Percentiles rank a stretch among this genome's conserved stretches.
phyloP scores from a whole-genome alignment of 768 basidiomycete species.

The Serendipita sp. region DNA sequence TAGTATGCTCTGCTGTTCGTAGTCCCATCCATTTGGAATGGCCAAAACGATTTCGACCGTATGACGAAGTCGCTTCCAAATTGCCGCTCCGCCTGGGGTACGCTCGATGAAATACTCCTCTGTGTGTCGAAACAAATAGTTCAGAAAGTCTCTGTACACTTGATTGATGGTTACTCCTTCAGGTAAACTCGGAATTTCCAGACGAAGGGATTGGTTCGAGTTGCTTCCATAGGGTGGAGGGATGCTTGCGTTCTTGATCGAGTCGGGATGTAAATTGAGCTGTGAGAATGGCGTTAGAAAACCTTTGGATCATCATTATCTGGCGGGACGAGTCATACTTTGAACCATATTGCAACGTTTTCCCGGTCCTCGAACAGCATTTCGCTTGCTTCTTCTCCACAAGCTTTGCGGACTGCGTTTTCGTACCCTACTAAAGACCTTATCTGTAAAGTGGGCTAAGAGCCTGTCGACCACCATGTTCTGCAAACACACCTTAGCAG shows the following conservation, averaged over 20 bases:
- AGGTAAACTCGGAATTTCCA: background rate
- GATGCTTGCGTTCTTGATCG: background rate
- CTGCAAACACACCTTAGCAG: background rate
- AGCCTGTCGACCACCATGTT: too few relatives aligned
- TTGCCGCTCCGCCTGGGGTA: background rate
- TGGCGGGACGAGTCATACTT: background rate
- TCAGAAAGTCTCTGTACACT: conserved; percentile 4
- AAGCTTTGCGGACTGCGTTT: background rate
- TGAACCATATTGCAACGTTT: conserved; percentile 6
- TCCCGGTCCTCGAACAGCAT: background rate
- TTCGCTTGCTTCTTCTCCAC: conserved; percentile 4
- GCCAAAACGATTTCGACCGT: background rate
- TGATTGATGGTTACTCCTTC: background rate
- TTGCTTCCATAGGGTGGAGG: background rate
- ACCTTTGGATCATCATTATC: background rate
- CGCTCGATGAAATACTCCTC: background rate
- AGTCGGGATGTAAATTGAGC: background rate
- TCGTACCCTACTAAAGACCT: too few relatives aligned
- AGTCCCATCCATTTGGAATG: conserved; percentile 6
- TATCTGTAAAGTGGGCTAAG: too few relatives aligned
- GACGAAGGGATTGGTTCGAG: background rate
- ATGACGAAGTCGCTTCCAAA: conserved; percentile 1
- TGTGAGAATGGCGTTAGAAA: background rate
- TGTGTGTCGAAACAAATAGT: background rate
- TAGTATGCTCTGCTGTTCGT: background rate